Conservation (phyloP, 2,329 filamentous ascomycete species). For the Coccinonectria pachysandricola region DNA sequence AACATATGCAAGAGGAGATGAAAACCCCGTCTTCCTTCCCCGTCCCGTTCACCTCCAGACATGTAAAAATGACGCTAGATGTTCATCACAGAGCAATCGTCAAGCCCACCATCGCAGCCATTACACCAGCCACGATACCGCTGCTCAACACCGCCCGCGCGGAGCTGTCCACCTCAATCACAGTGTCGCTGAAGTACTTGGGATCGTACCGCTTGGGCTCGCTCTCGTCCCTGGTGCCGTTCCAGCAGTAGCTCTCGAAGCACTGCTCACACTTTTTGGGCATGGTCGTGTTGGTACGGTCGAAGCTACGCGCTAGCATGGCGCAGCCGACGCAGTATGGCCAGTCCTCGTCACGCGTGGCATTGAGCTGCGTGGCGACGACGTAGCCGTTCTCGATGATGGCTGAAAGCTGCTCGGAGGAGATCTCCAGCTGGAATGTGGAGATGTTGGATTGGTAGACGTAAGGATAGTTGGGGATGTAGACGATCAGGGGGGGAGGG, state of each 20-base stretch:
- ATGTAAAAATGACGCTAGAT: no score
- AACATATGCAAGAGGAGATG: no score
- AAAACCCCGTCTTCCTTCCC: no score
- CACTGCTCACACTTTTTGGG: slow-evolving; percentile 66
- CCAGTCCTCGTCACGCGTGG: slow-evolving; percentile 65
- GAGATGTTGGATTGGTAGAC: slow-evolving; percentile 65
- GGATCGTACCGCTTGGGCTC: slow-evolving; percentile 25
- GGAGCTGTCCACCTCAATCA: slow-evolving; percentile 17
- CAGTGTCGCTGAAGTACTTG: slow-evolving; percentile 15
- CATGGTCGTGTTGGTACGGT: slow-evolving; percentile 56
- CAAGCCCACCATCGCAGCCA: no score
- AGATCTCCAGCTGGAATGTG: slow-evolving; percentile 62
- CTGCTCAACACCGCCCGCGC: slow-evolving; percentile 9
- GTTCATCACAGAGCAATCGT: no score
- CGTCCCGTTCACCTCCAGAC: no score
- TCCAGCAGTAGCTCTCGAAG: slow-evolving; percentile 84
- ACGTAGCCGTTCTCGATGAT: slow-evolving; percentile 85
- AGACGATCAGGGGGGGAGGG: slow-evolving; percentile 65
- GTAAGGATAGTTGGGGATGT: slow-evolving; percentile 72
- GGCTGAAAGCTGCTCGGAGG: slow-evolving; percentile 55
- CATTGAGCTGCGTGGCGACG: slow-evolving; percentile 73
- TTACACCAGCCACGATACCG: slow-evolving; percentile 6
- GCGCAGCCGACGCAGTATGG: slow-evolving; percentile 80
- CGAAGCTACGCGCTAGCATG: slow-evolving; percentile 65
- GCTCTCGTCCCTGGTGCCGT: slow-evolving; percentile 50